phyloP scores from a whole-genome alignment of 352 stramenopile genomes.

The Saprolegnia parasitica region DNA sequence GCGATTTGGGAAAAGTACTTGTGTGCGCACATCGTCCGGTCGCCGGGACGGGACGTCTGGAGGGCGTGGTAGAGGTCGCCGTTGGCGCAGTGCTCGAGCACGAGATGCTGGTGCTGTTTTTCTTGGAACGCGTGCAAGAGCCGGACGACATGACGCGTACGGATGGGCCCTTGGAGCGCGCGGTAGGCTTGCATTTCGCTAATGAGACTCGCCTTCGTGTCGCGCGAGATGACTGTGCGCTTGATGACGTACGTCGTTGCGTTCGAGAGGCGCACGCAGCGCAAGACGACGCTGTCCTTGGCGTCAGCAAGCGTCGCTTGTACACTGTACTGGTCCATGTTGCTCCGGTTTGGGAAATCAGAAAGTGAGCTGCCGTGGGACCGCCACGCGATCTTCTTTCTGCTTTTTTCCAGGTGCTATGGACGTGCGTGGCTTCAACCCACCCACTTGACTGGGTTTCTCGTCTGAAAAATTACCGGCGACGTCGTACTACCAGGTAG shows the following conservation, averaged over 20 bases:
- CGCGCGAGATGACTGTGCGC: background rate
- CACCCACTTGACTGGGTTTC: too few species aligned
- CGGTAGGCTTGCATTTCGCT: constrained; percentile 13
- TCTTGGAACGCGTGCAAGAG: constrained; percentile 5
- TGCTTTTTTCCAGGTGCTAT: too few species aligned
- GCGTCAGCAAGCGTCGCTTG: background rate
- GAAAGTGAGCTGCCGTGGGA: background rate
- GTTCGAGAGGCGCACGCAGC: background rate
- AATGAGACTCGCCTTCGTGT: background rate
- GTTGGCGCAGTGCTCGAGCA: constrained; percentile 23
- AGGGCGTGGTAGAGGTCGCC: constrained; percentile 23
- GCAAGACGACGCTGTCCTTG: background rate
- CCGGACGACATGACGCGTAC: background rate
- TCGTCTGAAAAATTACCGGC: too few species aligned
- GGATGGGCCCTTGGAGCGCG: background rate
- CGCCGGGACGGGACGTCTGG: background rate
- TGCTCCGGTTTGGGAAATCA: background rate
- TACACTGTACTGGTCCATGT: background rate
- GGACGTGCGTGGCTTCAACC: too few species aligned
- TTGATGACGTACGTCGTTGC: background rate
- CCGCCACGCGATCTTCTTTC: background rate
- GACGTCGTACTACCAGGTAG: too few species aligned
- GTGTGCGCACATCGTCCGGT: background rate
- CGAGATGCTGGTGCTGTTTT: constrained; percentile 32
- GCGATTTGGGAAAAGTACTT: constrained; percentile 20